Evolutionary conservation across 805 yeast species (phyloP), one percentile per base, ranked within the genome.

Genomic region (Wickerhamiella allomyrinae): DNA sequence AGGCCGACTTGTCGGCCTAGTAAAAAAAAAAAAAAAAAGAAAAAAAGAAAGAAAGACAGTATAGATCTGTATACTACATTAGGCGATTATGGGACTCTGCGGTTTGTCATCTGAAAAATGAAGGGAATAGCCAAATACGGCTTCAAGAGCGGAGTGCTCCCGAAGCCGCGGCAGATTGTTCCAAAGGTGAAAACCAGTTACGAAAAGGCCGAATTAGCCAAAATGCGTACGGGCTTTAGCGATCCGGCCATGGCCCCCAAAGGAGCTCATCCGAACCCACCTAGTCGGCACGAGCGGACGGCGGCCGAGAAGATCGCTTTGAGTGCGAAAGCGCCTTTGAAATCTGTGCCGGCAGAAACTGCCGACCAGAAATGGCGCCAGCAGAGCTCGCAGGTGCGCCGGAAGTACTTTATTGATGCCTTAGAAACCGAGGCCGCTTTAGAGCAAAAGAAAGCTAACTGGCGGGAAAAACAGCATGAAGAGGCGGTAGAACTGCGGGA

Each of bases 111-210:
- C 42, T n/a, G 25, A 24, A 38, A 45, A 37, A 34, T 70, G 46
- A 70, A 67, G 52, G 67, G 68, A 34, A 58, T 63, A 23, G 66
- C 68, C 5, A 69, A 65, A 49, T 63, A 62, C 43, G 74, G 73
- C 3, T 64, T 65, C 46, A 79, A 80, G 60, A 78, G 89, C 39
- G 96, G 96, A 57, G 68, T 83, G 39, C 68, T 87, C 49, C 96
- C 96, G 38, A 67, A 64, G 42, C 77, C 83, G 8, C 77, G 94
- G 53, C 74, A 77, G 31, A 76, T 84, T 23, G 74, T 87, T 53
- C 72, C 73, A 42, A 83, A 86, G 4, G 61, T 68, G 33, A 46
- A 46, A 42, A 52, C 63, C 2, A 38, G 50, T 5, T 50, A 49
- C 47, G 61, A 57, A 39, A 37, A 23, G 14, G 56, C 49, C 35